phyloP scores from a whole-genome alignment of 306 rosid genomes.

The Castanea sativa region DNA sequence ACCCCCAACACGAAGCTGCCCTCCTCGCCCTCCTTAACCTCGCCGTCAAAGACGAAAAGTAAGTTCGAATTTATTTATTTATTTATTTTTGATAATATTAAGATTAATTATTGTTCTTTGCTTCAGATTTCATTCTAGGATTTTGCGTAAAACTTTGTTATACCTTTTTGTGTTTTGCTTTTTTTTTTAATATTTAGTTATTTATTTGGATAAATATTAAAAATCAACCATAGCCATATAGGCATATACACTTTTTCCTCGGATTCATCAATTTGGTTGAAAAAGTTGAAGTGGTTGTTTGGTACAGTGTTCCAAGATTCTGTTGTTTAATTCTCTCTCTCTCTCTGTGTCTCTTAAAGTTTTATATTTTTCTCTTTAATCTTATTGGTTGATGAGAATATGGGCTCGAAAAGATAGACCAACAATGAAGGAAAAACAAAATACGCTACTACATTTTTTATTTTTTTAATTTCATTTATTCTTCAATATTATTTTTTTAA shows the following conservation, averaged over 20 bases:
- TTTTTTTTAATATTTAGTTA: too few species aligned
- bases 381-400: slow-evolving; percentile 24
- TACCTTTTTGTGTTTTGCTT: too few species aligned
- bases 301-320: slow-evolving; percentile 21
- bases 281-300: too few species aligned
- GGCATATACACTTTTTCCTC: background rate
- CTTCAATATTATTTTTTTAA: too few species aligned
- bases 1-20: slow-evolving; percentile 48
- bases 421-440: background rate
- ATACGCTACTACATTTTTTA: background rate
- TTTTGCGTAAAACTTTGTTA: too few species aligned
- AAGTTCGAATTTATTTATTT: background rate
- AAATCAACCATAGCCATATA: too few species aligned
- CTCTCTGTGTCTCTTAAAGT: background rate
- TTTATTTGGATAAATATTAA: too few species aligned
- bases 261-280: slow-evolving; percentile 26
- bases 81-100: background rate
- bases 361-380: background rate
- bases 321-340: slow-evolving; percentile 8
- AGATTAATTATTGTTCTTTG: background rate
- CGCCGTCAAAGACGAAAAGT: slow-evolving; percentile 96
- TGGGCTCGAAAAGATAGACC: too few species aligned
- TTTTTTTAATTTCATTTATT: too few species aligned
- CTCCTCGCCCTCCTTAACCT: slow-evolving; percentile 94
- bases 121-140: too few species aligned